Evolutionary conservation across 495 filamentous ascomycete species (phyloP).

Genomic region (Neurospora discreta): DNA sequence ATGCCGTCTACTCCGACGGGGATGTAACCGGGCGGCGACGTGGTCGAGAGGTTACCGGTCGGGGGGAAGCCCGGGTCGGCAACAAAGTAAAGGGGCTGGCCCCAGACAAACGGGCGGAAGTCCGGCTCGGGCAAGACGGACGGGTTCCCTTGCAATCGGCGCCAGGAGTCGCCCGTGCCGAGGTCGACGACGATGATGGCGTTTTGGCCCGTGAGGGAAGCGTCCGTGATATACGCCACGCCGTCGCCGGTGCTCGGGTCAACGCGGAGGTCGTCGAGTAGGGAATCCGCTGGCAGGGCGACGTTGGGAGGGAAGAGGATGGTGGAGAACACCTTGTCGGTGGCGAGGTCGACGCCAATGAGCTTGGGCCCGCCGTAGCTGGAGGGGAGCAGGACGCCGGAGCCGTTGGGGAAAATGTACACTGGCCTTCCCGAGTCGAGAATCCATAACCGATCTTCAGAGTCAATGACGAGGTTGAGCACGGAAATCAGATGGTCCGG

Average conservation of each 20-base stretch:
- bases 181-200: neutral
- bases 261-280: neutral
- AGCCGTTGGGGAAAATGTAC: neutral
- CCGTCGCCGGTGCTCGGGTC: neutral
- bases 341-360: neutral
- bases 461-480: rapidly evolving
- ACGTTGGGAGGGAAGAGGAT: neutral
- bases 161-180: neutral
- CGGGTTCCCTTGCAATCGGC: neutral
- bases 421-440: neutral
- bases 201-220: neutral
- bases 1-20: neutral
- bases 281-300: neutral
- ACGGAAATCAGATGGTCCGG: neutral
- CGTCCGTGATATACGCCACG: neutral
- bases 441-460: neutral
- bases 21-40: neutral
- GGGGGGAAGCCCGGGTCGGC: neutral
- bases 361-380: neutral
- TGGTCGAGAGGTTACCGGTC: neutral
- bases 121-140: neutral
- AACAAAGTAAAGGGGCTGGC: neutral
- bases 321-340: neutral
- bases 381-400: rapidly evolving
- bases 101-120: neutral